Evolutionary conservation across 108 stramenopile genomes (phyloP).

Genomic region (Heterococcus sp.): DNA sequence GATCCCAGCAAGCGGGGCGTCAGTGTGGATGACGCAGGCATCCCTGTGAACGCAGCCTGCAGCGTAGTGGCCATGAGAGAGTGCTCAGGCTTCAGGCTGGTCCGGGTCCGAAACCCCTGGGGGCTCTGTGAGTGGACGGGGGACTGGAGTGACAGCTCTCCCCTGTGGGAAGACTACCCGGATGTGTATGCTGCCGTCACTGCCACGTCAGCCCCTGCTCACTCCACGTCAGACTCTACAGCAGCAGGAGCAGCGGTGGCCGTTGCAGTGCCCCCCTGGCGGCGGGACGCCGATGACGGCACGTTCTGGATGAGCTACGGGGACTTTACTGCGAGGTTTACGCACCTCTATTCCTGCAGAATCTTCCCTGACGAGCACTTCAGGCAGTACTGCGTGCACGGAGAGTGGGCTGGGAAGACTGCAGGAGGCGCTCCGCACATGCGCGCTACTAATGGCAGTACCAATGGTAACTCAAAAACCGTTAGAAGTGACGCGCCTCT

Average conservation of each 20-base stretch:
- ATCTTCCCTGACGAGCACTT: constrained; percentile 56
- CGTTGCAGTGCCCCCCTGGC: constrained; percentile 16
- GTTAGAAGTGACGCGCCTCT: no score
- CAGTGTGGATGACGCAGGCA: neutral
- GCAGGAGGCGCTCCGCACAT: neutral
- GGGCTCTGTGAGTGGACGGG: constrained; percentile 49
- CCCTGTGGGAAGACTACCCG: constrained; percentile 59
- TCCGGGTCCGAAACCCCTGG: constrained; percentile 55
- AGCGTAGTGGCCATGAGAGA: neutral
- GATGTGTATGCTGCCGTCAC: constrained; percentile 41
- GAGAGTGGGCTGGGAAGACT: constrained; percentile 41
- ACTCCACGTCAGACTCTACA: neutral
- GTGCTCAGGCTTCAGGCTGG: constrained; percentile 35
- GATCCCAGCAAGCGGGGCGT: neutral
- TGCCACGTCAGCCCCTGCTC: no score
- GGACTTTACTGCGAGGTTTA: constrained; percentile 40
- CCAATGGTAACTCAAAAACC: no score
- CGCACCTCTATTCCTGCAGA: constrained; percentile 40
- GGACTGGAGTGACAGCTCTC: constrained; percentile 53
- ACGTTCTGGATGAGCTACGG: constrained; percentile 57
- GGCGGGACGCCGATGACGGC: constrained; percentile 37
- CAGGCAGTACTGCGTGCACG: constrained; percentile 57
- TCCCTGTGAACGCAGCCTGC: neutral
- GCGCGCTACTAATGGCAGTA: constrained; percentile 27
- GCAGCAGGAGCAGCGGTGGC: neutral